phyloP scores from a whole-genome alignment of 768 basidiomycete genomes.

The Russula compacta region DNA sequence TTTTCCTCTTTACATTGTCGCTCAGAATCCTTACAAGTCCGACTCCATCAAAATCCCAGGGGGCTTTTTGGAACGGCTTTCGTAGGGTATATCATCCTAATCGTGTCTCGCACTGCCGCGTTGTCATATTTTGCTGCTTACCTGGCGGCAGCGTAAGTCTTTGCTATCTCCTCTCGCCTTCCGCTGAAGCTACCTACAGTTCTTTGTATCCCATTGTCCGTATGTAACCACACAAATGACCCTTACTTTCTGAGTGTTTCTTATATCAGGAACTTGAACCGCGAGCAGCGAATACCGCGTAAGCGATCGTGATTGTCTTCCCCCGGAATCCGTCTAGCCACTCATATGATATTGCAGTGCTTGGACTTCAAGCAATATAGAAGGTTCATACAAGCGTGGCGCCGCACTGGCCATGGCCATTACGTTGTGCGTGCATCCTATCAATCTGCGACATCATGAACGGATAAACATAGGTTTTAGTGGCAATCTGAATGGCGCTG shows the following conservation, averaged over 20 bases:
- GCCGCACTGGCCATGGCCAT: not conserved
- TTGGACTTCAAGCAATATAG: not conserved
- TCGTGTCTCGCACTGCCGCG: not conserved
- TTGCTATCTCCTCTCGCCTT: not conserved
- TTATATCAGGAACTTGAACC: not conserved
- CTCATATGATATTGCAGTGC: not conserved
- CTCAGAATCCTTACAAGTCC: not conserved
- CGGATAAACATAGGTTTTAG: slow-evolving; percentile 35
- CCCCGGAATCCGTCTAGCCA: no score
- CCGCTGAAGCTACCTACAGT: not conserved
- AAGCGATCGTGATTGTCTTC: not conserved
- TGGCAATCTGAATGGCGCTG: not conserved
- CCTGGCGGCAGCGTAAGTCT: not conserved
- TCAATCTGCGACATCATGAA: slow-evolving; percentile 46
- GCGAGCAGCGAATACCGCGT: not conserved
- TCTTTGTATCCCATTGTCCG: not conserved
- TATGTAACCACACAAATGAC: not conserved
- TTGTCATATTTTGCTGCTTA: not conserved
- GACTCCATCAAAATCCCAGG: not conserved
- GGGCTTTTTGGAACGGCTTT: not conserved
- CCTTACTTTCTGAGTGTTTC: not conserved
- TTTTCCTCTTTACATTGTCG: not conserved
- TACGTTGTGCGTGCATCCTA: not conserved
- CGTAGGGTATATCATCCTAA: not conserved
- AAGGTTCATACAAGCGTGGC: not conserved